Conservation (phyloP, 116 monocot species). For the Phalaenopsis hybrid region DNA sequence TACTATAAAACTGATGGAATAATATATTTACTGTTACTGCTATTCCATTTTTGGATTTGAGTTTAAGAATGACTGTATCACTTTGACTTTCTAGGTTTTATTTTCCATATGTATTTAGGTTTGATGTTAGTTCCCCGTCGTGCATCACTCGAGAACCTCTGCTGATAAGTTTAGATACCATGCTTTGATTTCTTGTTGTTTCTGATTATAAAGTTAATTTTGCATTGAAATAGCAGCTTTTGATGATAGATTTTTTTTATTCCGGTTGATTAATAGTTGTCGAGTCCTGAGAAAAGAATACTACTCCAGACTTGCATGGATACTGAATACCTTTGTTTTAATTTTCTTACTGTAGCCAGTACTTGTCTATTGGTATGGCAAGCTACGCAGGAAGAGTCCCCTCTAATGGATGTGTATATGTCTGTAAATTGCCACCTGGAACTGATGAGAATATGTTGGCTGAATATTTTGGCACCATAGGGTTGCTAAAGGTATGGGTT, state of each 20-base stretch:
- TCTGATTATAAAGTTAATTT: not conserved
- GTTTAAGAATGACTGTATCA: not conserved
- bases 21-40: no score
- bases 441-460: conserved; percentile 89
- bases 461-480: conserved; percentile 97
- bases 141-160: not conserved
- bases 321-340: not conserved
- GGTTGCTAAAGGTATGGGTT: conserved; percentile 91
- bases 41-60: not conserved
- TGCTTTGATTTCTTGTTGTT: not conserved
- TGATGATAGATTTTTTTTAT: not conserved
- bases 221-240: not conserved
- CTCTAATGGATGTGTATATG: conserved; percentile 79
- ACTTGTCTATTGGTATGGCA: conserved; percentile 39
- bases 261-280: not conserved
- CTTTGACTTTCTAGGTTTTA: not conserved
- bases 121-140: not conserved
- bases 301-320: not conserved
- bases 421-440: conserved; percentile 83
- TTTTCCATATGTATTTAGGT: not conserved
- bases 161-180: not conserved
- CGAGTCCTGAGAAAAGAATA: not conserved
- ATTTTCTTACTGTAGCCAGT: conserved; percentile 1
- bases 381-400: conserved; percentile 48
- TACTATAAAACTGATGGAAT: no score